Conservation (phyloP, 176 grass and related monocot genomes). For the Avena eriantha region DNA sequence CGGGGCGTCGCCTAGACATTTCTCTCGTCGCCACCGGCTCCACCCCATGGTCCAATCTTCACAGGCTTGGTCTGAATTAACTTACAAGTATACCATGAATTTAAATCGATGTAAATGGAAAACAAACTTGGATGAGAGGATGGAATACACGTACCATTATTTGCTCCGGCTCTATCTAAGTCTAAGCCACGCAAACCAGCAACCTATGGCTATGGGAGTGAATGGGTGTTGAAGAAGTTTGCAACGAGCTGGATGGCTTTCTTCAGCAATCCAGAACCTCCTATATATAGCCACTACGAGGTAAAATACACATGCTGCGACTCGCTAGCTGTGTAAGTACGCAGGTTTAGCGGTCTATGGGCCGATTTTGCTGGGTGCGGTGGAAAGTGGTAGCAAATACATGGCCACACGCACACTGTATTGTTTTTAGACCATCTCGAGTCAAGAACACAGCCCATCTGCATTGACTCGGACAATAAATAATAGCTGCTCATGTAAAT, state of each 20-base stretch:
- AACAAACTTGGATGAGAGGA: not conserved
- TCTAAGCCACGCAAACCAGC: not conserved
- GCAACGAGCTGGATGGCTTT: not conserved
- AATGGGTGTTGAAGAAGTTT: not conserved
- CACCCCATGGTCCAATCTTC: slow-evolving; percentile 16
- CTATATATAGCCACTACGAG: not conserved
- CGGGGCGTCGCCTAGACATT: not conserved
- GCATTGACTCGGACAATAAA: too few relatives aligned
- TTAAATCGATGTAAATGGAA: not conserved
- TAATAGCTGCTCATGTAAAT: too few relatives aligned
- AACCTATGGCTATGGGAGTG: not conserved
- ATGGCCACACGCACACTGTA: not conserved
- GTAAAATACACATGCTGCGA: not conserved
- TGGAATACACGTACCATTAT: not conserved
- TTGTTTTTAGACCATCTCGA: too few relatives aligned
- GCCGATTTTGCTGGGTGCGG: not conserved
- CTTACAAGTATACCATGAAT: not conserved
- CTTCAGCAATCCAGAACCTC: not conserved
- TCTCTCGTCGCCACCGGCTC: not conserved
- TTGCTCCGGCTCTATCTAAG: not conserved
- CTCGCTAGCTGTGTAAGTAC: not conserved
- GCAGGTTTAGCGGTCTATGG: not conserved
- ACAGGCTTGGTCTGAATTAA: not conserved
- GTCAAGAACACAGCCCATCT: too few relatives aligned
- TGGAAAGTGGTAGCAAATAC: not conserved